A percentile compares a stretch with the other conserved stretches of the same genome.
phyloP scores from a whole-genome alignment of 2,329 filamentous ascomycete species.

The Lecanicillium sp. region DNA sequence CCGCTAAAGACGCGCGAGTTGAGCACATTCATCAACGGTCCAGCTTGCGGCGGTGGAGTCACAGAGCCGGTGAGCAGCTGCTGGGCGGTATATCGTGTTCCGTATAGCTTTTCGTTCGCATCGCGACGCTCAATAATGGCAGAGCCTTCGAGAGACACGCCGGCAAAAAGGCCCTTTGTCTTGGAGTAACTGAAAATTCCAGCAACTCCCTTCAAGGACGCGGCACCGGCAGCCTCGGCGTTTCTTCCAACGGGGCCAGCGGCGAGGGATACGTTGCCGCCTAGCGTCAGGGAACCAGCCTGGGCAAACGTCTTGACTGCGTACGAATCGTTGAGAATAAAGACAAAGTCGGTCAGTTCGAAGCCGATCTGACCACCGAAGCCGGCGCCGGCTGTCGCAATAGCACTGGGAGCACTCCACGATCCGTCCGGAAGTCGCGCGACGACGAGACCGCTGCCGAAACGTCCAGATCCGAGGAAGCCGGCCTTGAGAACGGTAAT shows the following conservation, averaged over 20 bases:
- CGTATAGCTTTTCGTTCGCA: conserved; percentile 95
- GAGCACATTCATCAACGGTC: conserved; percentile 75
- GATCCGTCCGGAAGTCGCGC: conserved; percentile 67
- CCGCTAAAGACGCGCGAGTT: conserved; percentile 81
- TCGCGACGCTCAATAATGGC: conserved; percentile 91
- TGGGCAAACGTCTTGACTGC: conserved; percentile 94
- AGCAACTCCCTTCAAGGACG: conserved; percentile 79
- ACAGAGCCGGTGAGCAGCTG: conserved; percentile 76
- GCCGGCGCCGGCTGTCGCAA: conserved; percentile 71
- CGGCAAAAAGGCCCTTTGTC: conserved; percentile 94
- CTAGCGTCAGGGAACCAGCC: conserved; percentile 81
- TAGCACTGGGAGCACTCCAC: conserved; percentile 77
- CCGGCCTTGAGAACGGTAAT: conserved; percentile 82
- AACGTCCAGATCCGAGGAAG: conserved; percentile 74
- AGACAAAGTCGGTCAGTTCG: conserved; percentile 90
- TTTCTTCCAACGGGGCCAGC: conserved; percentile 91
- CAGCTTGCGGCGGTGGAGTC: conserved; percentile 70
- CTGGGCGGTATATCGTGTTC: conserved; percentile 67
- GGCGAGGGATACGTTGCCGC: conserved; percentile 92
- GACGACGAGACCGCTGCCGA: conserved; percentile 75
- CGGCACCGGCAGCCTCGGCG: conserved; percentile 90
- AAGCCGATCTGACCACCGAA: conserved; percentile 83
- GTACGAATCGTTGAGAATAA: conserved; percentile 86
- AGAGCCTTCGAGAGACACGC: conserved; percentile 87
- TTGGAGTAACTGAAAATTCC: conserved; percentile 97